A percentile compares a stretch with the other conserved stretches of the same genome.
Evolutionary conservation across 371 early-diverging fungal species (phyloP).

Genomic region (Mucor piriformis): DNA sequence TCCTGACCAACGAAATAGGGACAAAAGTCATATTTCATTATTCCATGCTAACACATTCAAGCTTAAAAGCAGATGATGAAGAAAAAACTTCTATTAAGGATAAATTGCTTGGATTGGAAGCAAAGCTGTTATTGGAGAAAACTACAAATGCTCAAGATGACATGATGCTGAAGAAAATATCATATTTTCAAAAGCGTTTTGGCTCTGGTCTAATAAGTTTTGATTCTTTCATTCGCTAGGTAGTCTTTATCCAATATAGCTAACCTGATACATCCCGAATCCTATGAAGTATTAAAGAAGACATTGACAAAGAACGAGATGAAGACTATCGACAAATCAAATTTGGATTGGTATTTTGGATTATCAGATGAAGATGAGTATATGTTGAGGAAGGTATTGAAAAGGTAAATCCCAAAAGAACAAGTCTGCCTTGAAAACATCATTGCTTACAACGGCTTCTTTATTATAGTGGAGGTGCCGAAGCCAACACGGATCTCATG

Average conservation of each 20-base stretch:
- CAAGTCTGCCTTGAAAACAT: slow-evolving; percentile 20
- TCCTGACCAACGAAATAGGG: too few species aligned
- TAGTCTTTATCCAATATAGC: slow-evolving; percentile 16
- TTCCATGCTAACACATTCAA: too few species aligned
- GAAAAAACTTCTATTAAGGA: slow-evolving; percentile 11
- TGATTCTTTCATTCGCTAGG: slow-evolving; percentile 12
- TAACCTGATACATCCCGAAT: slow-evolving; percentile 12
- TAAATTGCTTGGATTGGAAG: slow-evolving; percentile 15
- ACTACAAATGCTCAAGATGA: slow-evolving; percentile 13
- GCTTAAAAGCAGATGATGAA: slow-evolving; percentile 20
- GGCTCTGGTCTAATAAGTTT: slow-evolving; percentile 13
- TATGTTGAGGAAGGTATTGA: slow-evolving; percentile 15
- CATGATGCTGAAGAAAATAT: slow-evolving; percentile 22
- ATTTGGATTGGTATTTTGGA: slow-evolving; percentile 8
- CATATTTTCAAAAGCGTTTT: slow-evolving; percentile 16
- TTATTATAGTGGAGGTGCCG: slow-evolving; percentile 21
- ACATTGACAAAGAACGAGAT: slow-evolving; percentile 15
- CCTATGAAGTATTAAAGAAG: slow-evolving; percentile 17
- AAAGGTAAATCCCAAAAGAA: slow-evolving; percentile 21
- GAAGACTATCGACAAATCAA: slow-evolving; percentile 10
- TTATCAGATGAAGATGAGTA: slow-evolving; percentile 11
- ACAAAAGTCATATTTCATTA: too few species aligned
- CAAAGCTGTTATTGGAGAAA: slow-evolving; percentile 14
- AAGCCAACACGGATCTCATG: slow-evolving; percentile 7
- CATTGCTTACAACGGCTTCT: slow-evolving; percentile 20